These are phyloP conservation scores for Solanum paucissectum DNA, from an alignment of 257 asterid species.

Conservation along the genomic window DNA sequence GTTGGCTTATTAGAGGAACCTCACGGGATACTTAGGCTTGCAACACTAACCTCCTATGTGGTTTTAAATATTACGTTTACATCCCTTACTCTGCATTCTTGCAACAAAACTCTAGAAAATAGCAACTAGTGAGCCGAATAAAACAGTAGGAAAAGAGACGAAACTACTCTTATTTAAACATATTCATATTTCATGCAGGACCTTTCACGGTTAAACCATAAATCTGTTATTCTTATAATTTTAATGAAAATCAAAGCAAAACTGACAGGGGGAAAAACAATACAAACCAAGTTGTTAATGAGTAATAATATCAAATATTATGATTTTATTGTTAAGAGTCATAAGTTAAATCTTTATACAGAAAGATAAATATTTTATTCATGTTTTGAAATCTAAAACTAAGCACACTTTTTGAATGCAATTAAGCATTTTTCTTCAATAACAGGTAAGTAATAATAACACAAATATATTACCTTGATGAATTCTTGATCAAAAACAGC, in stretches of 20 bases:
- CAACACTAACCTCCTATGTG: background rate
- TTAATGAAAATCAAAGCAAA: background rate
- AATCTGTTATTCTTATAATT: background rate
- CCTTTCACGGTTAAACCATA: background rate
- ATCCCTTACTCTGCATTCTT: background rate
- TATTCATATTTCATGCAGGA: background rate
- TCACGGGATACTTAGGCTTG: background rate
- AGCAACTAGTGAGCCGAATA: background rate
- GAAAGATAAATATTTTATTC: background rate
- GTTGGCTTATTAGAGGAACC: background rate
- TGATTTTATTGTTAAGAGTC: background rate
- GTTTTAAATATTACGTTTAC: background rate
- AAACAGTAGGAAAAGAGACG: background rate
- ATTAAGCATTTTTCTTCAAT: background rate
- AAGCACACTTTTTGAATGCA: background rate
- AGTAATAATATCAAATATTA: background rate
- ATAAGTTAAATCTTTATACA: background rate
- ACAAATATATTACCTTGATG: slow-evolving; percentile 31
- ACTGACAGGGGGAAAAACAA: background rate
- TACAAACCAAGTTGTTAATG: background rate
- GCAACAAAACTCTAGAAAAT: background rate
- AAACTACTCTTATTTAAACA: background rate
- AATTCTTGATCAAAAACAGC: slow-evolving; percentile 97
- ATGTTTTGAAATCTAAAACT: background rate
- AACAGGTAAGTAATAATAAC: background rate